Evolutionary conservation across 2,329 filamentous ascomycete genomes (phyloP), one percentile per base, ranked within the genome.

Genomic region (Fusarium sp.): DNA sequence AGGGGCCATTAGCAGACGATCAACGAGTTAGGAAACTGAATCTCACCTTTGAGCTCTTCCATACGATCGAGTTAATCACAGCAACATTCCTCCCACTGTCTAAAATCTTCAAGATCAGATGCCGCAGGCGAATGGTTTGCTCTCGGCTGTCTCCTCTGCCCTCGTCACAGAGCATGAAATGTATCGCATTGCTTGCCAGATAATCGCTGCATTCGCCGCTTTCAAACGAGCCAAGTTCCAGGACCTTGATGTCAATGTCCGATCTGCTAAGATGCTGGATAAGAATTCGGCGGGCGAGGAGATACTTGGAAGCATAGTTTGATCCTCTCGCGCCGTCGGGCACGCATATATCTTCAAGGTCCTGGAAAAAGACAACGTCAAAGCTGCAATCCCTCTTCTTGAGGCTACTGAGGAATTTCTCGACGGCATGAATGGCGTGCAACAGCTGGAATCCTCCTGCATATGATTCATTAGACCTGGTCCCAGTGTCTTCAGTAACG

Each of bases 161-260:
- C 79, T 94, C 91, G 73, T 93, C 91, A 62, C 88, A 90, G 84
- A 95, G 88, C 62, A 94, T 82, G 74, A 95, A 94, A 77, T 93
- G 91, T 5, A 91, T 84, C 0, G 89, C 87, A 27, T 87, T 86
- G 1, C 80, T 77, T 3, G 83, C 73, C 2, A 93, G 82, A 76
- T 94, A 93, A 1, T 85, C 76, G 6, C 80, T 69, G 75, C 94
- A 95, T 0, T 83, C 83, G 0, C 80, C 59, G 45, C 87, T 86
- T 14, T 85, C 80, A 16, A 88, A 77, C 1, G 86, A 87, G 7
- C 84, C 72, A 75, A 90, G 91, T 2, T 83, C 77, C 57, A 67
- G 83, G 48, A 89, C 81, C 61, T 83, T 22, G 16, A 60, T 57
- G 29, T 64, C 50, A 33, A 64, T 20, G 50, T 66, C 65, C 10